phyloP scores from a whole-genome alignment of 352 stramenopile genomes.

The Sclerospora graminicola region DNA sequence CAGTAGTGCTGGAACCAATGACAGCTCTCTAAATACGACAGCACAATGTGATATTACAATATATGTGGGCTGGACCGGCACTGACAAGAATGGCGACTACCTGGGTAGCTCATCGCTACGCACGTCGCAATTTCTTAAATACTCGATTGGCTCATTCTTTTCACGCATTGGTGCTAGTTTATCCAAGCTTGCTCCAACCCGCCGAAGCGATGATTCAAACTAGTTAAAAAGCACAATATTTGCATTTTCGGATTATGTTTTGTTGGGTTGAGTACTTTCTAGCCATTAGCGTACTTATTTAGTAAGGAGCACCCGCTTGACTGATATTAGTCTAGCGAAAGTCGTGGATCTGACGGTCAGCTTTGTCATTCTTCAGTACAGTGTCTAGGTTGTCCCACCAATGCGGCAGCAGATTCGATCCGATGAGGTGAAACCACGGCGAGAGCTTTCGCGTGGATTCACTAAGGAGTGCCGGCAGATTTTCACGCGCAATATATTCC shows the following conservation, averaged over 20 bases:
- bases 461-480: conserved; percentile 43
- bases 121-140: conserved; percentile 79
- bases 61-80: conserved; percentile 75
- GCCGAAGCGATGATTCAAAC: conserved; percentile 28
- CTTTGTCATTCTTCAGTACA: conserved; percentile 42
- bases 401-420: conserved; percentile 43
- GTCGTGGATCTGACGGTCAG: conserved; percentile 48
- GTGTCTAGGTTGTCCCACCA: conserved; percentile 69
- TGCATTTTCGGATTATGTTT: too few species aligned
- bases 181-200: conserved; percentile 33
- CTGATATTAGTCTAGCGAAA: conserved; percentile 23
- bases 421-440: conserved; percentile 82
- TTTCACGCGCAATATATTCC: conserved; percentile 80
- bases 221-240: conserved; percentile 1
- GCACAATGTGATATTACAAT: conserved; percentile 56
- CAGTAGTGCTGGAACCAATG: conserved; percentile 8
- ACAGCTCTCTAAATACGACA: conserved; percentile 23
- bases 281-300: too few species aligned
- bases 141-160: conserved; percentile 73
- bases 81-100: conserved; percentile 69
- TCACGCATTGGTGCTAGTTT: conserved; percentile 50
- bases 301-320: not conserved
- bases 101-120: conserved; percentile 62
- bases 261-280: too few species aligned
- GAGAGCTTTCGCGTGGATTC: conserved; percentile 52